A percentile compares a stretch with the other conserved stretches of the same genome.
phyloP scores from a whole-genome alignment of 2,329 filamentous ascomycete species.

The Claviceps fusiformis region DNA sequence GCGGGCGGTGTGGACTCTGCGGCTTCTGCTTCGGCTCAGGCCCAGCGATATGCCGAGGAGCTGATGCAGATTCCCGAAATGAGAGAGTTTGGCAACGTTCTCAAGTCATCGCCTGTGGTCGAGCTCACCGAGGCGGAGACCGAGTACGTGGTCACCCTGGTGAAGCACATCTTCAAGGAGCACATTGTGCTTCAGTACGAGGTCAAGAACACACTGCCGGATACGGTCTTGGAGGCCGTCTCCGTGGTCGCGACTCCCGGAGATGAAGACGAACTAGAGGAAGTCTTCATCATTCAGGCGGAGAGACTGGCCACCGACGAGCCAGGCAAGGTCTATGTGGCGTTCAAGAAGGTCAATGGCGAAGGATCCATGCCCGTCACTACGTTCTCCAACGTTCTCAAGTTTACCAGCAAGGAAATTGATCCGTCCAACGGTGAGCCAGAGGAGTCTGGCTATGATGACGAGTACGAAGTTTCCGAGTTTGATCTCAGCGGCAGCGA shows the following conservation, averaged over 20 bases:
- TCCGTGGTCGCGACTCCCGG: slow-evolving; percentile 67
- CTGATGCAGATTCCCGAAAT: slow-evolving; percentile 83
- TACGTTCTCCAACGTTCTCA: slow-evolving; percentile 82
- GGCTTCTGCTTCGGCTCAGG: slow-evolving; percentile 63
- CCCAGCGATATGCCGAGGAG: slow-evolving; percentile 81
- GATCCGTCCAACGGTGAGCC: slow-evolving; percentile 88
- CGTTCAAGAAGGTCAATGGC: slow-evolving; percentile 72
- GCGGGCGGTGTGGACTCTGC: slow-evolving; percentile 58
- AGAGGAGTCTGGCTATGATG: slow-evolving; percentile 85
- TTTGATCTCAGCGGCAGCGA: slow-evolving; percentile 84
- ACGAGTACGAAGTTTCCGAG: slow-evolving; percentile 94
- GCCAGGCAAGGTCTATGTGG: slow-evolving; percentile 87
- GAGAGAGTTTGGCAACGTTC: slow-evolving; percentile 73
- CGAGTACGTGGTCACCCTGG: slow-evolving; percentile 83
- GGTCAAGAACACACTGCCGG: slow-evolving; percentile 90
- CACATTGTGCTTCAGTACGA: slow-evolving; percentile 93
- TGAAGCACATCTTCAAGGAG: slow-evolving; percentile 98
- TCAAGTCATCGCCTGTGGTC: slow-evolving; percentile 77
- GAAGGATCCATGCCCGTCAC: slow-evolving; percentile 64
- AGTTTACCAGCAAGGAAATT: slow-evolving; percentile 96
- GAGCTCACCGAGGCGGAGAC: slow-evolving; percentile 96
- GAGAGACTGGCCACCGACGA: slow-evolving; percentile 72
- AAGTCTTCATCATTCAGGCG: slow-evolving; percentile 87
- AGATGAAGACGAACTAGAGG: slow-evolving; percentile 72
- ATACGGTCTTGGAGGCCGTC: slow-evolving; percentile 81